Base-by-base conservation (phyloP, 108 stramenopile species). In the Stephanodiscus minutulus region DNA sequence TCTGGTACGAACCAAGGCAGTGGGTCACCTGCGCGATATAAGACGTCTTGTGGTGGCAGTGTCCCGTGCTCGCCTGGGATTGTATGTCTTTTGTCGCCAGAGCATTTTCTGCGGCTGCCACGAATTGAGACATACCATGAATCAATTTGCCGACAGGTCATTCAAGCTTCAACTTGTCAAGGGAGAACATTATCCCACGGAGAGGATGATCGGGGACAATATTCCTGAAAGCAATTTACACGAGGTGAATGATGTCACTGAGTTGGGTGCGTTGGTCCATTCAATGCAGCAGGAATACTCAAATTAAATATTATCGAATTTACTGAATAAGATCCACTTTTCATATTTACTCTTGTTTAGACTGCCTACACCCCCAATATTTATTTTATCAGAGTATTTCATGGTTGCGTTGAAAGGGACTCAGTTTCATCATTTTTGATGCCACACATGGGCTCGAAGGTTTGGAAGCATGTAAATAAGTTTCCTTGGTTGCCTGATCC, bases 21-120 rank as follows among this genome's bases (percentile, higher is more conserved):
- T 98, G 7, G 99, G 99, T 11, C 98, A 99, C 80, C 33, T 99
- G 22, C 84, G 96, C 8, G 99, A 99, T 72, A 83, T 98, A 28
- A 91, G 99, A 25, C 97, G 99, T 66, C 82, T 98, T 17, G 95
- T 98, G 20, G 99, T 99, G 10, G 97, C 99, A 0, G 83, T 98
- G 17, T 96, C 94, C 7, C 88, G 99, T 28, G 97, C 99, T 15
- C 76, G 97, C n/a, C 87, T 98, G 15, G 99, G 99, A 18, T 81
- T 99, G 12, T 99, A 99, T 70, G 93, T 97, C 27, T 91, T 98
- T 61, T 85, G 95, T 46, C 88, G 92, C 11, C 68, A 77, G 59
- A 54, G 54, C 25, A 9, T 96, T 50, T 96, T 97, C 69, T 75
- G 75, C 55, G 64, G 73, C 46, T 90, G 88, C 52, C 81, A 88